Conservation (phyloP, 768 basidiomycete genomes). For the Cystobasidium ongulense region DNA sequence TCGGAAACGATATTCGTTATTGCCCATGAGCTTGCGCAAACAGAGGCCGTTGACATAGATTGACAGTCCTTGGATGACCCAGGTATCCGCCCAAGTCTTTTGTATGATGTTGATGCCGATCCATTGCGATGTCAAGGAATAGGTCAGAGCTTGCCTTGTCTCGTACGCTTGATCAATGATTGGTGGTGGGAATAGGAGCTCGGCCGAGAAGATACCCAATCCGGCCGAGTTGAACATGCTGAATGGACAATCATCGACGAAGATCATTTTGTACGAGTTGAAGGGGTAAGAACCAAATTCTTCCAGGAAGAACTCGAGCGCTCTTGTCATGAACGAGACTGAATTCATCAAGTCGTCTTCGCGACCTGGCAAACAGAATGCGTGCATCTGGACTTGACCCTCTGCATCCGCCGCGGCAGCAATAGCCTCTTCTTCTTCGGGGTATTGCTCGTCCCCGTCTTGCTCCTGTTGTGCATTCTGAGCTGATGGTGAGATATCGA, state of each 20-base stretch:
- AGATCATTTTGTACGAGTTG: slow-evolving; percentile 79
- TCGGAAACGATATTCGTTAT: slow-evolving; percentile 91
- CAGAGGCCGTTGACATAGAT: slow-evolving; percentile 83
- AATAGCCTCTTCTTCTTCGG: slow-evolving; percentile 57
- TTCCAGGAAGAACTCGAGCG: slow-evolving; percentile 83
- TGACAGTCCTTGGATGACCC: slow-evolving; percentile 92
- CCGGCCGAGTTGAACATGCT: slow-evolving; percentile 71
- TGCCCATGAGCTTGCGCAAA: slow-evolving; percentile 76
- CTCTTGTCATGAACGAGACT: slow-evolving; percentile 67
- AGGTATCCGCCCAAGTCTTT: slow-evolving; percentile 83
- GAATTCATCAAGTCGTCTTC: slow-evolving; percentile 63
- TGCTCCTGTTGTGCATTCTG: slow-evolving; percentile 47
- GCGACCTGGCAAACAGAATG: slow-evolving; percentile 85
- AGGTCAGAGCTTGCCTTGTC: slow-evolving; percentile 72
- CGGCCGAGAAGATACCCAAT: slow-evolving; percentile 65
- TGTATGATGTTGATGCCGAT: slow-evolving; percentile 90
- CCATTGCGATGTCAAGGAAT: slow-evolving; percentile 93
- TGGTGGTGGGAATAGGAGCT: slow-evolving; percentile 76
- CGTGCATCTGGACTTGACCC: slow-evolving; percentile 56
- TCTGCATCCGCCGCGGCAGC: slow-evolving; percentile 45
- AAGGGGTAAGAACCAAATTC: slow-evolving; percentile 96
- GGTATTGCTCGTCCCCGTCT: slow-evolving; percentile 43
- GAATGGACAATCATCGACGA: slow-evolving; percentile 62
- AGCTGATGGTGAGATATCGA: slow-evolving; percentile 55
- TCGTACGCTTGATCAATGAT: slow-evolving; percentile 90